Evolutionary conservation across 1,139 yeast genomes (phyloP).

Genomic region (Torulaspora globosa): DNA sequence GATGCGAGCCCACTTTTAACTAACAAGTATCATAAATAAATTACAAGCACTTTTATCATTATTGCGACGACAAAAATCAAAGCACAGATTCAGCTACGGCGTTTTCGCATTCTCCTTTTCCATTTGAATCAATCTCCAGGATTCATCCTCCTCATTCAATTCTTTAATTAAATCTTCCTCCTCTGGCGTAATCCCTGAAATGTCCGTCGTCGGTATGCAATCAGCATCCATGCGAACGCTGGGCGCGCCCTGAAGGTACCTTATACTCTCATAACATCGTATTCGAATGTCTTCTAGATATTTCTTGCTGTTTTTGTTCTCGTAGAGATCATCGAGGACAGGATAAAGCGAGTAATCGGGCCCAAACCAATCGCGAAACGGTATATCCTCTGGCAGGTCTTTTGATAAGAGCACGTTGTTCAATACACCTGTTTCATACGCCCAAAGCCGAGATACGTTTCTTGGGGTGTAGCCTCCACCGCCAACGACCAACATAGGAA

Average conservation of each 20-base stretch:
- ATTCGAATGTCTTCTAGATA: slow-evolving; percentile 76
- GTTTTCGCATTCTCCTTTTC: slow-evolving; percentile 40
- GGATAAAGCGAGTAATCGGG: slow-evolving; percentile 93
- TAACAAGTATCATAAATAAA: not conserved
- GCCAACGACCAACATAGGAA: slow-evolving; percentile 88
- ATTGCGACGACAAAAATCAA: not conserved
- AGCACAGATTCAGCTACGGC: slow-evolving; percentile 28
- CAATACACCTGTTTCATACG: slow-evolving; percentile 86
- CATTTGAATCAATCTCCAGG: slow-evolving; percentile 38
- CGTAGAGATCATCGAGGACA: slow-evolving; percentile 78
- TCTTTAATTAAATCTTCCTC: slow-evolving; percentile 52
- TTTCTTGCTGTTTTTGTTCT: slow-evolving; percentile 80
- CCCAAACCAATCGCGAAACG: slow-evolving; percentile 84
- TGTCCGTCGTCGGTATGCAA: slow-evolving; percentile 78
- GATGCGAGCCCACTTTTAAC: no score
- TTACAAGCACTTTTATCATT: not conserved
- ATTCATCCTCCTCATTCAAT: slow-evolving; percentile 42
- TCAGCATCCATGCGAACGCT: slow-evolving; percentile 83
- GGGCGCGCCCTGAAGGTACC: slow-evolving; percentile 87
- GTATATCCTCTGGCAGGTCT: slow-evolving; percentile 71
- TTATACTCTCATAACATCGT: slow-evolving; percentile 73
- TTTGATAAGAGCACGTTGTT: slow-evolving; percentile 73
- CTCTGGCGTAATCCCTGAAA: slow-evolving; percentile 48
- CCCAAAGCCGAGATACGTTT: slow-evolving; percentile 91
- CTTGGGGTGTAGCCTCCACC: slow-evolving; percentile 98